Conservation (phyloP, 2,329 filamentous ascomycete genomes). For the Neoascochyta sp. region DNA sequence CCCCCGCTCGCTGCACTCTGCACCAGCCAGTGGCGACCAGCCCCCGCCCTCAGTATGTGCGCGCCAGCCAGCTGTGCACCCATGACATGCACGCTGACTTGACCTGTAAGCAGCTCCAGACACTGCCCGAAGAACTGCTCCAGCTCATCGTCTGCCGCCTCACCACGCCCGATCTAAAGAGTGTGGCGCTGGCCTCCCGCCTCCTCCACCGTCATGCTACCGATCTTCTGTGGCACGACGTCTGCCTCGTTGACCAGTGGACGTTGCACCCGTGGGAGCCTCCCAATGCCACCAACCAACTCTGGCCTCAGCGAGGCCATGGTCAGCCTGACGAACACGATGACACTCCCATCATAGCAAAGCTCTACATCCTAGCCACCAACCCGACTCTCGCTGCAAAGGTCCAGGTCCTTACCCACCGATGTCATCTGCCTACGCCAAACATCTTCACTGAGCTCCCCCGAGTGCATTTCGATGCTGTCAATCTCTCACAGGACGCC, state of each 20-base stretch:
- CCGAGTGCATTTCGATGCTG: slow-evolving; percentile 37
- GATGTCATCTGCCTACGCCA: slow-evolving; percentile 46
- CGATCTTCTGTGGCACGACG: slow-evolving; percentile 41
- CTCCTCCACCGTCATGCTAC: slow-evolving; percentile 37
- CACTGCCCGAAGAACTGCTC: slow-evolving; percentile 43
- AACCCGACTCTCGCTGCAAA: slow-evolving; percentile 42
- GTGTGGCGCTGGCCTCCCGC: slow-evolving; percentile 33
- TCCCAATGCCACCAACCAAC: slow-evolving; percentile 5
- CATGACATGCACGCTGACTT: slow-evolving; percentile 5
- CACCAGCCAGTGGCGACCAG: no score
- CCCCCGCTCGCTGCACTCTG: no score
- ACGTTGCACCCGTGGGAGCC: slow-evolving; percentile 20
- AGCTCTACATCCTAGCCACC: slow-evolving; percentile 41
- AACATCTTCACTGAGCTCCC: slow-evolving; percentile 45
- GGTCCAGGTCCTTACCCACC: slow-evolving; percentile 44
- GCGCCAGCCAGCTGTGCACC: no score
- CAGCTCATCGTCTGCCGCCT: slow-evolving; percentile 40
- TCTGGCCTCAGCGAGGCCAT: slow-evolving; percentile 11
- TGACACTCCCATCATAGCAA: slow-evolving; percentile 44
- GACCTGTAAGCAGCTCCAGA: slow-evolving; percentile 19
- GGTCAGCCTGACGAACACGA: slow-evolving; percentile 30
- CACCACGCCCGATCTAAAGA: slow-evolving; percentile 24
- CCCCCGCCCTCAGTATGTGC: no score
- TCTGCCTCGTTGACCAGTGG: slow-evolving; percentile 42
- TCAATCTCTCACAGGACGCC: slow-evolving; percentile 40